A percentile compares a stretch with the other conserved stretches of the same genome.
These are phyloP conservation scores for Stramenopiles sp. DNA, from an alignment of 352 stramenopile species.

Conservation along the genomic window DNA sequence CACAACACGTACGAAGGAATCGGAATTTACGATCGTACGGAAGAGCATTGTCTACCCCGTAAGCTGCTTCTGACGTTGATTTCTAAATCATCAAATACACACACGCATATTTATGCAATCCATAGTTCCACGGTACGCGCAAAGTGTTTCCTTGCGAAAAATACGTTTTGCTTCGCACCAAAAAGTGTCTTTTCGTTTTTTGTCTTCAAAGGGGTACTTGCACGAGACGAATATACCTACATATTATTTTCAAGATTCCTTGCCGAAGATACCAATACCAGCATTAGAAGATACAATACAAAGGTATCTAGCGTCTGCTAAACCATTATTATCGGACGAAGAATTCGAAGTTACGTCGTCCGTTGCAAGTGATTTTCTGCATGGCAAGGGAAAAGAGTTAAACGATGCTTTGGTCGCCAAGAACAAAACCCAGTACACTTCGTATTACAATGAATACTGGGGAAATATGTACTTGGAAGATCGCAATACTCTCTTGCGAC, in stretches of 20 bases:
- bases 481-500: conserved; percentile 49
- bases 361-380: conserved; percentile 38
- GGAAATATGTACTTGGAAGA: conserved; percentile 70
- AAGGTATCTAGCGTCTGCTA: conserved; percentile 46
- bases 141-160: too few relatives aligned
- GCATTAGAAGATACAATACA: conserved; percentile 54
- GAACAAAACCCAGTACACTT: conserved; percentile 52
- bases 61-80: too few relatives aligned
- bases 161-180: too few relatives aligned
- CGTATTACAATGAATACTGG: conserved; percentile 75
- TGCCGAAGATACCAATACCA: conserved; percentile 58
- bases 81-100: too few relatives aligned
- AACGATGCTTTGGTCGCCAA: conserved; percentile 46
- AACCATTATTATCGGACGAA: conserved; percentile 41
- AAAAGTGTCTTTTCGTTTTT: too few relatives aligned
- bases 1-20: too few relatives aligned
- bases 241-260: conserved; percentile 59
- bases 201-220: too few relatives aligned
- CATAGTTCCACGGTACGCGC: too few relatives aligned
- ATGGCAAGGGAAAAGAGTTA: conserved; percentile 37
- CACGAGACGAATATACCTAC: conserved; percentile 61
- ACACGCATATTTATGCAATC: too few relatives aligned
- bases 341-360: conserved; percentile 40
- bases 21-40: too few relatives aligned
- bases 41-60: too few relatives aligned